Conservation (phyloP, 495 filamentous ascomycete genomes). For the Bacidia rubella region DNA sequence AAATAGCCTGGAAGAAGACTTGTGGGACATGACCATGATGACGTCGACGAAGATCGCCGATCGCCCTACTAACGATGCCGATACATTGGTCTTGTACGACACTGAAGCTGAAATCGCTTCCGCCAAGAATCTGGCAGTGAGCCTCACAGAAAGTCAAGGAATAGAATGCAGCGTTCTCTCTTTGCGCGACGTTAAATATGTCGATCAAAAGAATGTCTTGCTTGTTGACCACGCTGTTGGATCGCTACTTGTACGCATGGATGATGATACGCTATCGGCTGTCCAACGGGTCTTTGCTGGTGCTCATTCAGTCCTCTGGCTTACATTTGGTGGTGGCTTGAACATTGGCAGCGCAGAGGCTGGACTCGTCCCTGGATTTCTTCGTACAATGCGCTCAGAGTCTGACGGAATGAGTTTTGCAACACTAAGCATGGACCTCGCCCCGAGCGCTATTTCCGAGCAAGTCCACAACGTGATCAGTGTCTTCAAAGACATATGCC, state of each 20-base stretch:
- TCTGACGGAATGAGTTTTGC: background rate
- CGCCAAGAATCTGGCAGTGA: too few species aligned
- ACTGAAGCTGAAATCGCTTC: too few species aligned
- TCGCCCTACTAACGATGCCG: background rate
- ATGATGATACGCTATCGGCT: background rate
- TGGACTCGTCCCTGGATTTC: conserved; percentile 12
- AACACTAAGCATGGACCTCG: background rate
- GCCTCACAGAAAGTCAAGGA: too few species aligned
- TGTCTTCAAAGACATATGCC: background rate
- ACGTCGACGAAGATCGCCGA: conserved; percentile 1
- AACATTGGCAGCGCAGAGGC: conserved; percentile 7
- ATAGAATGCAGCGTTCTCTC: too few species aligned
- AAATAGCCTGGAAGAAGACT: conserved; percentile 10
- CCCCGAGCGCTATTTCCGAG: background rate
- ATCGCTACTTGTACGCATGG: background rate
- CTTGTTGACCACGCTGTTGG: too few species aligned
- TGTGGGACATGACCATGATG: conserved; percentile 3
- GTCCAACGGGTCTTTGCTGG: background rate
- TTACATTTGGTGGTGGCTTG: conserved; percentile 16
- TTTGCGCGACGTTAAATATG: too few species aligned
- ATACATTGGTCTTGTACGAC: too few species aligned
- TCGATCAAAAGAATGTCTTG: too few species aligned
- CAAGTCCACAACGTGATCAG: too few species aligned
- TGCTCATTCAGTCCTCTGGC: conserved; percentile 12
- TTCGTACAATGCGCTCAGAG: conserved; percentile 18